Conservation (phyloP, 768 basidiomycete species). For the Macrolepiota fuliginosa region DNA sequence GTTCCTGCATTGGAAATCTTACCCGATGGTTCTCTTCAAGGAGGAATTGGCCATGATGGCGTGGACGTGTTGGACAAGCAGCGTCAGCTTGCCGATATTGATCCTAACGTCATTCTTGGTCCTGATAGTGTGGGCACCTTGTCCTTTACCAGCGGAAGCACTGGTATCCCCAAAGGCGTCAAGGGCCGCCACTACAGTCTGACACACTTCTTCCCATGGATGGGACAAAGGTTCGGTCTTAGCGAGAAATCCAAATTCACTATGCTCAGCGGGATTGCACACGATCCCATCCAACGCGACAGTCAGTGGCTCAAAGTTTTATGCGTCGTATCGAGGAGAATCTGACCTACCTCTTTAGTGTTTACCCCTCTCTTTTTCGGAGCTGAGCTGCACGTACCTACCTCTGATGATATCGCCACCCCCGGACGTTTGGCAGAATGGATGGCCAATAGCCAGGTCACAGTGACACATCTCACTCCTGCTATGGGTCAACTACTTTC, state of each 20-base stretch:
- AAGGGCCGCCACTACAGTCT: constrained; percentile 91
- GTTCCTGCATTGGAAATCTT: constrained; percentile 85
- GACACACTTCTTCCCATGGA: constrained; percentile 99
- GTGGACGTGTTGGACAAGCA: constrained; percentile 64
- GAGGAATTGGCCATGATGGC: constrained; percentile 46
- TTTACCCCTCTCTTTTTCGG: constrained; percentile 99
- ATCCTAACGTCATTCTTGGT: constrained; percentile 84
- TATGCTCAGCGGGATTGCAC: constrained; percentile 98
- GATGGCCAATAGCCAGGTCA: constrained; percentile 92
- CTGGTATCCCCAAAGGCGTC: constrained; percentile 98
- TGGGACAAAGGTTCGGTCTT: constrained; percentile 85
- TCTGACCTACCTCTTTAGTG: constrained; percentile 49
- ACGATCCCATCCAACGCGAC: constrained; percentile 98
- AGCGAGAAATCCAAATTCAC: constrained; percentile 81
- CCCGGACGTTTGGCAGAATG: constrained; percentile 96
- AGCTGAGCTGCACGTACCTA: constrained; percentile 92
- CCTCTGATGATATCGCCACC: constrained; percentile 94
- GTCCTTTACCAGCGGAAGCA: constrained; percentile 96
- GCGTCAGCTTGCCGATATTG: constrained; percentile 54
- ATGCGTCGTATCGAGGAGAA: neutral
- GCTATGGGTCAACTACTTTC: constrained; percentile 99
- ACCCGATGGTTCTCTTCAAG: constrained; percentile 58
- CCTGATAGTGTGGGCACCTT: constrained; percentile 94
- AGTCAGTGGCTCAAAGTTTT: constrained; percentile 57
- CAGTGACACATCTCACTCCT: constrained; percentile 96